Conservation (phyloP, 2,329 filamentous ascomycete species). For the Sphaerostilbella broomeana region DNA sequence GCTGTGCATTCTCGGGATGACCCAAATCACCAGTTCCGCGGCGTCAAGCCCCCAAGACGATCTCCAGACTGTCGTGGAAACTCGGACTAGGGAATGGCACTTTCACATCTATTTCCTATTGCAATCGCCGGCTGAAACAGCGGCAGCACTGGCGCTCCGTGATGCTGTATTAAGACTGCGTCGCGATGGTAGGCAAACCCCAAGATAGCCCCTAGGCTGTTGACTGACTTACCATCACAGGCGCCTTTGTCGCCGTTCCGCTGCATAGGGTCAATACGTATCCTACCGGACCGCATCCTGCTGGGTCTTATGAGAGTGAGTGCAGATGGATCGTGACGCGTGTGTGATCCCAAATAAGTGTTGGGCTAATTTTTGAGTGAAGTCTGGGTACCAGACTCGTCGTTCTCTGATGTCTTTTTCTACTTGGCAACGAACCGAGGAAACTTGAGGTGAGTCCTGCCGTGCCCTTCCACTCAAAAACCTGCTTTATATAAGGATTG, state of each 20-base stretch:
- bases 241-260: slow-evolving; percentile 29
- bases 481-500: too few species aligned
- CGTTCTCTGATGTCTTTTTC: slow-evolving; percentile 30
- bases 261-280: slow-evolving; percentile 27
- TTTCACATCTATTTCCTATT: slow-evolving; percentile 31
- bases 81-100: slow-evolving; percentile 27
- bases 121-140: slow-evolving; percentile 26
- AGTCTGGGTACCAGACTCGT: slow-evolving; percentile 30
- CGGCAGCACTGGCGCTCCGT: slow-evolving; percentile 27
- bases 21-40: slow-evolving; percentile 14
- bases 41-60: slow-evolving; percentile 20
- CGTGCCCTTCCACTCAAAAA: too few species aligned
- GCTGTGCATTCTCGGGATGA: slow-evolving; percentile 4
- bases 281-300: slow-evolving; percentile 28
- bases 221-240: slow-evolving; percentile 16
- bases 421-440: slow-evolving; percentile 28
- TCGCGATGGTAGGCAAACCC: slow-evolving; percentile 22
- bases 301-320: slow-evolving; percentile 30
- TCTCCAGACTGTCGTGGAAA: slow-evolving; percentile 24
- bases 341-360: background rate
- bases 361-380: slow-evolving; percentile 4
- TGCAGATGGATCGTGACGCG: background rate
- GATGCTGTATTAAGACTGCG: slow-evolving; percentile 27
- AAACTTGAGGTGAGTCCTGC: slow-evolving; percentile 21
- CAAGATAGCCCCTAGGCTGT: background rate